A percentile compares a stretch with the other conserved stretches of the same genome.
These are phyloP conservation scores for Scenedesmus sp. DNA, from an alignment of 163 green algal species.

Conservation along the genomic window DNA sequence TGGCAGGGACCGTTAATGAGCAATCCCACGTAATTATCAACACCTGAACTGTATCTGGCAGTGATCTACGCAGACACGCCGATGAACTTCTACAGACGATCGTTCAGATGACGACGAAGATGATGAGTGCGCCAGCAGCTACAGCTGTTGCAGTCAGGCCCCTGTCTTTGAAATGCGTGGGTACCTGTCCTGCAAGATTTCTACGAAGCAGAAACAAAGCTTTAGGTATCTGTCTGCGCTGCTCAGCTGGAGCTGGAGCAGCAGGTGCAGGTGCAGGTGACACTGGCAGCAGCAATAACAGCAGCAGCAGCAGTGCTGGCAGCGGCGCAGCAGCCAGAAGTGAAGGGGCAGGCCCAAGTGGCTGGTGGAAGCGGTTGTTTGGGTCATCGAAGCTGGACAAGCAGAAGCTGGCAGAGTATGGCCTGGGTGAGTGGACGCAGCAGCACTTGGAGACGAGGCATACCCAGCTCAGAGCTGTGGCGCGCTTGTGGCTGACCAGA, in stretches of 20 bases:
- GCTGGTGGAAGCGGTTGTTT: neutral
- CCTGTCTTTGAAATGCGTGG: neutral
- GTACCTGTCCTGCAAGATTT: neutral
- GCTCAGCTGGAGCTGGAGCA: neutral
- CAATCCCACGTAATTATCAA: neutral
- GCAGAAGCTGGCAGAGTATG: constrained; percentile 59
- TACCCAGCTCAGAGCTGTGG: neutral
- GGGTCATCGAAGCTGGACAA: constrained; percentile 50
- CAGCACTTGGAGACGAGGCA: neutral
- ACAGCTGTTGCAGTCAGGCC: neutral
- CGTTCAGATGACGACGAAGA: neutral
- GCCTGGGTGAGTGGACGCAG: constrained; percentile 54
- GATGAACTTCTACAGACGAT: neutral
- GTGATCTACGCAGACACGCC: neutral
- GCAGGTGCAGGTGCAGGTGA: neutral
- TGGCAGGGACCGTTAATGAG: neutral
- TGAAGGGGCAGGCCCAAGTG: neutral
- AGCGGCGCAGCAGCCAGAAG: neutral
- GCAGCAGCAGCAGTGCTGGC: constrained; percentile 1
- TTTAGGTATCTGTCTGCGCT: neutral
- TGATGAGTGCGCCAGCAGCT: neutral
- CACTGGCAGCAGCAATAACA: neutral
- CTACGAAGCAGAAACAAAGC: neutral
- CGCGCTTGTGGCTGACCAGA: neutral
- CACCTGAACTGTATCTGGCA: neutral